phyloP scores from a whole-genome alignment of 192 early-diverging fungal species.

The Backusella liffmaniae region DNA sequence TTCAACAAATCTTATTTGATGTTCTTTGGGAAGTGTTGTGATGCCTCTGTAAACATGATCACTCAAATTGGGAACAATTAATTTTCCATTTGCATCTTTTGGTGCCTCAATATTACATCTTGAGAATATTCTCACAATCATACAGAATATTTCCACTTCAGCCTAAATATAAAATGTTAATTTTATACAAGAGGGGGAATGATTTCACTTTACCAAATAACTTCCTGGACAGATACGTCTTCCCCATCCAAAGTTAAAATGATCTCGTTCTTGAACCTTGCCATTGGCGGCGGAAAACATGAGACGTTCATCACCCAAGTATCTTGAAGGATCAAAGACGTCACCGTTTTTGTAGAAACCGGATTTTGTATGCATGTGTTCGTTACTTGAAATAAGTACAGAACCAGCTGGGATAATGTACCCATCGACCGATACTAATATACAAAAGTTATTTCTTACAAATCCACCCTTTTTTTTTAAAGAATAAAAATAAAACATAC shows the following conservation, averaged over 20 bases:
- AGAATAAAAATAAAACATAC: background rate
- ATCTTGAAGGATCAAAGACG: constrained; percentile 47
- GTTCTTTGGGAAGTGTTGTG: background rate
- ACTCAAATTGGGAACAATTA: background rate
- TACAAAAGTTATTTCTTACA: background rate
- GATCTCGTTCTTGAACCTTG: background rate
- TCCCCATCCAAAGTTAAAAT: constrained; percentile 24
- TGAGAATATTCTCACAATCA: constrained; percentile 1
- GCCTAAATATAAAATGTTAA: background rate
- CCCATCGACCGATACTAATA: constrained; percentile 14
- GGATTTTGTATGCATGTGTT: constrained; percentile 43
- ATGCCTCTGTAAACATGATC: background rate
- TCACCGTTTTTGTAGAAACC: constrained; percentile 39
- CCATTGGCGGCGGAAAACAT: constrained; percentile 17
- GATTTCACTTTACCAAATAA: background rate
- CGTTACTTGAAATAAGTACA: constrained; percentile 44
- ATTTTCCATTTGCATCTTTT: constrained; percentile 7
- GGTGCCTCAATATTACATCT: background rate
- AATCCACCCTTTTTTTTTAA: background rate
- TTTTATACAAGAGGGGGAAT: background rate
- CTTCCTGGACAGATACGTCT: constrained; percentile 14
- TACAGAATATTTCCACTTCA: background rate
- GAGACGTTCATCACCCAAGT: background rate
- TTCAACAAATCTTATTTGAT: background rate
- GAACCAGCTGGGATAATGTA: constrained; percentile 9